Percentiles rank a stretch among this genome's conserved stretches.
These are phyloP conservation scores for Salix suchowensis DNA, from an alignment of 345 rosid species.

Conservation along the genomic window DNA sequence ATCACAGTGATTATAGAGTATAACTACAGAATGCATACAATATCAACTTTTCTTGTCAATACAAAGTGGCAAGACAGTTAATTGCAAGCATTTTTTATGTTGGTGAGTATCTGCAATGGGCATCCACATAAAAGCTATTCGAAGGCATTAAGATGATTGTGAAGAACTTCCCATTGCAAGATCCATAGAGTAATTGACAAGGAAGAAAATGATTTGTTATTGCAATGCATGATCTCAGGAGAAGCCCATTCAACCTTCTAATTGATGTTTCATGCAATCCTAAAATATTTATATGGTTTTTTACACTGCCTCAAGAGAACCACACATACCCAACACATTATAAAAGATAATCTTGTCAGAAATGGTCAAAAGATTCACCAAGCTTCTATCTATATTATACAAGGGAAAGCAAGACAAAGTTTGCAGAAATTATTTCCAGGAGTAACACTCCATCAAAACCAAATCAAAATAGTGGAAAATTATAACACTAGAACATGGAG, in stretches of 20 bases:
- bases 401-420: neutral
- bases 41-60: neutral
- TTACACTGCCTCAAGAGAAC: neutral
- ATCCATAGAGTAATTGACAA: neutral
- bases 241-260: neutral
- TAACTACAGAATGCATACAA: neutral
- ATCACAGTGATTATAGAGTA: neutral
- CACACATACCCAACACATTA: neutral
- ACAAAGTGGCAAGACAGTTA: neutral
- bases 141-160: neutral
- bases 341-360: neutral
- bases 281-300: neutral
- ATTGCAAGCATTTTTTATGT: neutral
- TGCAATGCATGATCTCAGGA: neutral
- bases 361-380: neutral
- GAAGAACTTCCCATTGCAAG: neutral
- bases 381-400: neutral
- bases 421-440: neutral
- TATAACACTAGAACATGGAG: neutral
- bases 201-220: neutral
- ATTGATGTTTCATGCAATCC: neutral
- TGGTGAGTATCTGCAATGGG: neutral
- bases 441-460: neutral
- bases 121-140: neutral
- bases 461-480: neutral